Percentiles rank a stretch among this genome's conserved stretches.
These are phyloP conservation scores for Nyssa sinensis DNA, from an alignment of 148 eudicot genomes.

Conservation along the genomic window DNA sequence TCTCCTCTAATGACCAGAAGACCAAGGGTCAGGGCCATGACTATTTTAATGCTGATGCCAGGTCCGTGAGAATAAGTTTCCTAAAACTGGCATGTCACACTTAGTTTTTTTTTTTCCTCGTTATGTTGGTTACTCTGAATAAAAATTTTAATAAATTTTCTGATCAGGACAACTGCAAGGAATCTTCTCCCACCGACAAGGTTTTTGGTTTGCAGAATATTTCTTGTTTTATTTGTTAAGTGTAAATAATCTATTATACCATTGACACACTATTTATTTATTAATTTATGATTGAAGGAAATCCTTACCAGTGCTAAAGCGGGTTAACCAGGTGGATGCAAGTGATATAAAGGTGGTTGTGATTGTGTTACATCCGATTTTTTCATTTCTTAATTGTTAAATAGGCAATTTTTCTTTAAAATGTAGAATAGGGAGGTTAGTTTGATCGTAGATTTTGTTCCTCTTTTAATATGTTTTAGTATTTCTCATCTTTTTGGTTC, in stretches of 20 bases:
- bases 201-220: conserved; percentile 23
- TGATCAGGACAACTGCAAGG: conserved; percentile 39
- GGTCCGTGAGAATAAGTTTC: conserved; percentile 24
- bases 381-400: not conserved
- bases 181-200: conserved; percentile 39
- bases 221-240: not conserved
- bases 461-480: not conserved
- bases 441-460: not conserved
- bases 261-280: conserved; percentile 16
- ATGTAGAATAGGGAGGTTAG: not conserved
- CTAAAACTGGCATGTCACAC: not conserved
- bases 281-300: conserved; percentile 43
- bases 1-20: conserved; percentile 32
- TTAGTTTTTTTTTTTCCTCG: not conserved
- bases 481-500: conserved; percentile 8
- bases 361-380: not conserved
- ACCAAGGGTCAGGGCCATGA: conserved; percentile 31
- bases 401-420: not conserved
- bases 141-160: not conserved
- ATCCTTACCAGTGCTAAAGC: conserved; percentile 57
- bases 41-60: conserved; percentile 25
- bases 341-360: conserved; percentile 37
- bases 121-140: not conserved
- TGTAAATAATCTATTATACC: not conserved
- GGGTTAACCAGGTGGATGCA: conserved; percentile 27